Evolutionary conservation across 2,329 filamentous ascomycete genomes (phyloP).

Genomic region (Pseudogymnoascus sp.): DNA sequence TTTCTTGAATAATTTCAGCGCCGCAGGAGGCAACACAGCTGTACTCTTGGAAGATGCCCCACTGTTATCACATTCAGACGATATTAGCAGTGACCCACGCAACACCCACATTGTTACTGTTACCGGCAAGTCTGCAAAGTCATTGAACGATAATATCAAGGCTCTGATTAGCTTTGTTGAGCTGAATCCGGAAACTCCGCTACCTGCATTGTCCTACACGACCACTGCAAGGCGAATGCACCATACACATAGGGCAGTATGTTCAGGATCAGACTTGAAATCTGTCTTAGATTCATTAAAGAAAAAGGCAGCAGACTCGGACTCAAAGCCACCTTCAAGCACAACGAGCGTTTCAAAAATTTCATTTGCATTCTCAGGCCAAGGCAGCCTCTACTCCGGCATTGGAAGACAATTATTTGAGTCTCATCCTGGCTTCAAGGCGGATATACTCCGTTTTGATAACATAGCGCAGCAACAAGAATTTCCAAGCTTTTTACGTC

Average conservation of each 20-base stretch:
- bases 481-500: constrained; percentile 11
- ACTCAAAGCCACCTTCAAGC: constrained; percentile 32
- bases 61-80: background rate
- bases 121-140: constrained; percentile 35
- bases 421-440: constrained; percentile 28
- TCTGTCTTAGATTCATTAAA: background rate
- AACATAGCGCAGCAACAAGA: background rate
- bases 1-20: constrained; percentile 42
- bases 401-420: constrained; percentile 4
- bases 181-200: constrained; percentile 14
- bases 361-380: constrained; percentile 23
- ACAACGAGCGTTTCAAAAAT: background rate
- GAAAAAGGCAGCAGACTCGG: constrained; percentile 31
- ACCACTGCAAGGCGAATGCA: constrained; percentile 42
- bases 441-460: background rate
- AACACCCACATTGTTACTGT: constrained; percentile 34
- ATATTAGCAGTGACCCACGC: constrained; percentile 30
- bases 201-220: constrained; percentile 14
- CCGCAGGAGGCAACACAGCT: constrained; percentile 20
- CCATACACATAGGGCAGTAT: constrained; percentile 45
- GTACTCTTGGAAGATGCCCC: constrained; percentile 19
- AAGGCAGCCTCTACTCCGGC: constrained; percentile 30
- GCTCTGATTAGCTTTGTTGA: constrained; percentile 19
- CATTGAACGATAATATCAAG: constrained; percentile 21
- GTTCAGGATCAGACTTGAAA: constrained; percentile 32